Evolutionary conservation across 2,329 filamentous ascomycete species (phyloP).

Genomic region (Aspergillus viridinutans): DNA sequence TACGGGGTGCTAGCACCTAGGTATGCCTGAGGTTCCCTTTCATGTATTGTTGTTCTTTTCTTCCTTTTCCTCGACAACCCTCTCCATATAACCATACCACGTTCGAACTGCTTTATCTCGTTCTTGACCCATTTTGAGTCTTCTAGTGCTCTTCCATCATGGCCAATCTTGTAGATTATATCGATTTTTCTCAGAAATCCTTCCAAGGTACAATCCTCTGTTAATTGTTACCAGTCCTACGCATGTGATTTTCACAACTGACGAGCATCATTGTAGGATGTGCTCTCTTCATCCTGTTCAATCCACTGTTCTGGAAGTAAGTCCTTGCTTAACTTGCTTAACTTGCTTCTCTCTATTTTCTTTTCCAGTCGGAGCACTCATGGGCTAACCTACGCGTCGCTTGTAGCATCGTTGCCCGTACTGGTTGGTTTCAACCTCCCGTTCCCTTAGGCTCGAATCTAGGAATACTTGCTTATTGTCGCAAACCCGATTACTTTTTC

Average conservation of each 20-base stretch:
- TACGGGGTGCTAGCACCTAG: too few species aligned
- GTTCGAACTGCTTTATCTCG: slow-evolving; percentile 14
- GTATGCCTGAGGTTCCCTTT: too few species aligned
- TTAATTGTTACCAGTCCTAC: neutral
- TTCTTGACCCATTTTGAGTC: slow-evolving; percentile 3
- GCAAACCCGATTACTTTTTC: slow-evolving; percentile 9
- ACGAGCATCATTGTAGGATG: neutral
- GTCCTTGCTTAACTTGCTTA: neutral
- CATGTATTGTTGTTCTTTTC: neutral
- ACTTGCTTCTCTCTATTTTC: neutral
- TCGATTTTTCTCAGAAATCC: neutral
- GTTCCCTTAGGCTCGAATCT: slow-evolving; percentile 11
- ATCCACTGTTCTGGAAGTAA: neutral
- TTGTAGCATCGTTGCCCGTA: slow-evolving; percentile 71
- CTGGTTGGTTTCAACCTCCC: slow-evolving; percentile 52
- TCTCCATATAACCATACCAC: neutral
- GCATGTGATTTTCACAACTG: neutral
- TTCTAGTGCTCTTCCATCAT: neutral
- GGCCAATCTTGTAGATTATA: neutral
- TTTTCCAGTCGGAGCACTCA: neutral
- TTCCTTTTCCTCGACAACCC: neutral
- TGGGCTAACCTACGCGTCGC: slow-evolving; percentile 11
- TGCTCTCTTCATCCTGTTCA: neutral
- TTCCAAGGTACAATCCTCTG: neutral
- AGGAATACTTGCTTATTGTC: neutral